phyloP scores from a whole-genome alignment of 768 basidiomycete species.

The Bullera alba region DNA sequence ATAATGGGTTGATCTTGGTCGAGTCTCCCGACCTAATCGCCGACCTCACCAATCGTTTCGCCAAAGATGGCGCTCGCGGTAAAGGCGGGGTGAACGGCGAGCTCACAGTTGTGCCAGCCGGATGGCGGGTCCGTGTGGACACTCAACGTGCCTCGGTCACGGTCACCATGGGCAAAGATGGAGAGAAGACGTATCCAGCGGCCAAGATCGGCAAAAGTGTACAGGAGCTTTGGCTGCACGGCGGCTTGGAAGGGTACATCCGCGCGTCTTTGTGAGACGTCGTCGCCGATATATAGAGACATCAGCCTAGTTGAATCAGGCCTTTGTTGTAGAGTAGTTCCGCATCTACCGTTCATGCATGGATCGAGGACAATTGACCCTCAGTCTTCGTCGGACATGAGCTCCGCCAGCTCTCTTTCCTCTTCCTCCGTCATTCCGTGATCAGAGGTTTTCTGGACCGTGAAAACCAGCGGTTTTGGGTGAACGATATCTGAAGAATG shows the following conservation, averaged over 20 bases:
- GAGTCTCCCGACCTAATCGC: conserved; percentile 83
- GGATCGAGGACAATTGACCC: too few relatives aligned
- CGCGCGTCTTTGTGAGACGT: conserved; percentile 40
- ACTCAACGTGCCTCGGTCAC: conserved; percentile 66
- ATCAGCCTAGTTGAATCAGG: too few relatives aligned
- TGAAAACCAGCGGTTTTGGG: conserved; percentile 26
- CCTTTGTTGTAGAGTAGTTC: too few relatives aligned
- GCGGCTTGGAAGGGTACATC: conserved; percentile 87
- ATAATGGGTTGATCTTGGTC: conserved; percentile 92
- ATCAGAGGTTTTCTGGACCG: conserved; percentile 27
- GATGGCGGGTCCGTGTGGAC: conserved; percentile 58
- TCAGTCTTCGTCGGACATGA: conserved; percentile 56
- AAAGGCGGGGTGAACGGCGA: conserved; percentile 74
- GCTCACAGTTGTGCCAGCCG: conserved; percentile 66
- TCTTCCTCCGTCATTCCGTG: conserved; percentile 71
- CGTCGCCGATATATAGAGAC: background rate
- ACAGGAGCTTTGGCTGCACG: conserved; percentile 95
- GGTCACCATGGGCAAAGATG: conserved; percentile 51
- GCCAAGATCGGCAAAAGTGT: conserved; percentile 84
- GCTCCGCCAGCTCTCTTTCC: conserved; percentile 76
- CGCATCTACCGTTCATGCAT: too few relatives aligned
- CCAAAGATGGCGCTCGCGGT: conserved; percentile 65
- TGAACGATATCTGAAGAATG: conserved; percentile 12
- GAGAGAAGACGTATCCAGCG: conserved; percentile 56
- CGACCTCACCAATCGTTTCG: conserved; percentile 70